These are phyloP conservation scores for Acacia concinna DNA, from an alignment of 331 rosid genomes.

Conservation along the genomic window DNA sequence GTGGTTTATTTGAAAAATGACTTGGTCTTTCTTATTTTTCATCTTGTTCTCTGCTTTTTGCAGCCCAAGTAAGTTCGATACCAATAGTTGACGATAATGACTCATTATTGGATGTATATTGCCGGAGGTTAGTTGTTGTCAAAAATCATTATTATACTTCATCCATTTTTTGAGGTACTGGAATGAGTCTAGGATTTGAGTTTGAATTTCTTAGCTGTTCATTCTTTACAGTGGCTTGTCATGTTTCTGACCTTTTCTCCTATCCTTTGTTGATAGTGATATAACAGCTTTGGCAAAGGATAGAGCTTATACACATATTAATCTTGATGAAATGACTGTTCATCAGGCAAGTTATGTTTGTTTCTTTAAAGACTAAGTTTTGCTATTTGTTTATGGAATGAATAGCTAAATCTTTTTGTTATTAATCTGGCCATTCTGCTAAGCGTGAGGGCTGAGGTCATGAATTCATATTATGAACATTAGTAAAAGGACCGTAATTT, in stretches of 20 bases:
- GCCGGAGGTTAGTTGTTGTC: constrained; percentile 65
- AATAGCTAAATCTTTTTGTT: background rate
- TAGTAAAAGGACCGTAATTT: background rate
- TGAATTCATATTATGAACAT: constrained; percentile 5
- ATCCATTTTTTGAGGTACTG: background rate
- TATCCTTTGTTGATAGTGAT: constrained; percentile 50
- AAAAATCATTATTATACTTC: background rate
- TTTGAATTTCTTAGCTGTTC: background rate
- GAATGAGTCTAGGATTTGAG: background rate
- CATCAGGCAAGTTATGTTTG: constrained; percentile 53
- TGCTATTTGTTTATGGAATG: background rate
- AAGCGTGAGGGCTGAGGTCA: constrained; percentile 2
- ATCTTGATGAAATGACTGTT: constrained; percentile 75
- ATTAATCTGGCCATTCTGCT: background rate
- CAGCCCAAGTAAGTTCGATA: constrained; percentile 79
- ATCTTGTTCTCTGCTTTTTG: constrained; percentile 32
- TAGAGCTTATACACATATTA: constrained; percentile 69
- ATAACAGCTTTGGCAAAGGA: constrained; percentile 85
- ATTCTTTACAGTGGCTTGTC: constrained; percentile 5
- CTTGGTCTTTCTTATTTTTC: background rate
- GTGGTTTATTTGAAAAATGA: background rate
- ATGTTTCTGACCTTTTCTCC: background rate
- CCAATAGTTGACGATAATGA: constrained; percentile 78
- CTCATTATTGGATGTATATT: constrained; percentile 72
- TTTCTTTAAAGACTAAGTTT: background rate